A percentile compares a stretch with the other conserved stretches of the same genome.
phyloP scores from a whole-genome alignment of 345 rosid species.

The Populus simonii region DNA sequence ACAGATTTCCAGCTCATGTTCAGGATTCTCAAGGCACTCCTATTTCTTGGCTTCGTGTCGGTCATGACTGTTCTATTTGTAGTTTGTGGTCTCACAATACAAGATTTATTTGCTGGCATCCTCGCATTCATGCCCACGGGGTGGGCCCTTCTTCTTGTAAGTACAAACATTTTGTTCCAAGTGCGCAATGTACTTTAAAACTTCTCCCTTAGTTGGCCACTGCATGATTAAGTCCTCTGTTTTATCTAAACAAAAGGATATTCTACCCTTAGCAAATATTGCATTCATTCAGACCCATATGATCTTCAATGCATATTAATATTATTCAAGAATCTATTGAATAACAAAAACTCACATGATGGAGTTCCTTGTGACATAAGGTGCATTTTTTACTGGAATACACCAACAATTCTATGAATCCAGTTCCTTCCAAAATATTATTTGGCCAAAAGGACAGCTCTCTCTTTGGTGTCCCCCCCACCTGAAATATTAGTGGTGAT shows the following conservation, averaged over 20 bases:
- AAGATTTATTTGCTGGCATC: constrained; percentile 67
- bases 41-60: constrained; percentile 79
- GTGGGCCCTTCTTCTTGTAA: constrained; percentile 88
- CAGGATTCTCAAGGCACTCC: constrained; percentile 91
- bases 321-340: too few species aligned
- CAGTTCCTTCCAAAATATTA: too few species aligned
- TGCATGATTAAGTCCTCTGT: neutral
- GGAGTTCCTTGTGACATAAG: too few species aligned
- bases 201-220: neutral
- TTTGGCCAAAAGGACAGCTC: too few species aligned
- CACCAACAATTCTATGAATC: too few species aligned
- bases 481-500: neutral
- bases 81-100: constrained; percentile 53
- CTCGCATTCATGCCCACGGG: constrained; percentile 89
- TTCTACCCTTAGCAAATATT: too few species aligned
- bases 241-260: too few species aligned
- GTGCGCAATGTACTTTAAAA: neutral
- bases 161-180: constrained; percentile 20
- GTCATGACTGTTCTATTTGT: constrained; percentile 84
- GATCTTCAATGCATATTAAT: too few species aligned
- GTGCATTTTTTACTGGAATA: too few species aligned
- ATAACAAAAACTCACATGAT: too few species aligned
- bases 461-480: neutral
- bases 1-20: constrained; percentile 85
- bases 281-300: too few species aligned